Evolutionary conservation across 148 eudicot genomes (phyloP).

Genomic region (Amaranthus cruentus): DNA sequence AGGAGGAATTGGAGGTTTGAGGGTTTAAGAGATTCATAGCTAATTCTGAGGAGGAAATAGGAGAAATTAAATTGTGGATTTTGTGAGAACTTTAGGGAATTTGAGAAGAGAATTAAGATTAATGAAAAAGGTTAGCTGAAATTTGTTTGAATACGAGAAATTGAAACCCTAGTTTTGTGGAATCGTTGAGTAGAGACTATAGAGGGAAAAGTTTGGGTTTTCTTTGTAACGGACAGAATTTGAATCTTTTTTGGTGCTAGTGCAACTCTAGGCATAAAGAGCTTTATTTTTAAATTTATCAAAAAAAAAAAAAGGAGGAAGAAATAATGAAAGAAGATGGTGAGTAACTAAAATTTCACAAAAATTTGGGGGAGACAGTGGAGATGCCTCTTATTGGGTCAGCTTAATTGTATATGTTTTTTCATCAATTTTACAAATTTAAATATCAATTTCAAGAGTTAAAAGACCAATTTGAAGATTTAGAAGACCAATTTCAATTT

Average conservation of each 20-base stretch:
- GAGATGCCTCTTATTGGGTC: too few relatives aligned
- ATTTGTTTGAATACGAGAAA: constrained; percentile 6
- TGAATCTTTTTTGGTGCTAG: constrained; percentile 29
- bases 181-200: neutral
- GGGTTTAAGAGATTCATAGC: constrained; percentile 19
- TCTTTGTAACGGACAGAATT: constrained; percentile 38
- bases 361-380: too few relatives aligned
- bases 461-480: too few relatives aligned
- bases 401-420: too few relatives aligned
- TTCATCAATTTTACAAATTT: too few relatives aligned
- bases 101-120: neutral
- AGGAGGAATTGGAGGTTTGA: neutral
- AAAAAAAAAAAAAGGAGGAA: too few relatives aligned
- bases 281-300: too few relatives aligned
- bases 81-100: neutral
- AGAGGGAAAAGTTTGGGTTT: constrained; percentile 18
- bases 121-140: constrained; percentile 1
- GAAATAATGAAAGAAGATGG: too few relatives aligned
- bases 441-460: too few relatives aligned
- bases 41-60: constrained; percentile 10
- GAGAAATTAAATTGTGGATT: constrained; percentile 10
- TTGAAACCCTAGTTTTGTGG: constrained; percentile 37
- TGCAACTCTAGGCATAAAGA: too few relatives aligned
- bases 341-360: too few relatives aligned
- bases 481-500: too few relatives aligned